These are phyloP conservation scores for Penicillium bialowiezense DNA, from an alignment of 495 filamentous ascomycete genomes.

Conservation along the genomic window DNA sequence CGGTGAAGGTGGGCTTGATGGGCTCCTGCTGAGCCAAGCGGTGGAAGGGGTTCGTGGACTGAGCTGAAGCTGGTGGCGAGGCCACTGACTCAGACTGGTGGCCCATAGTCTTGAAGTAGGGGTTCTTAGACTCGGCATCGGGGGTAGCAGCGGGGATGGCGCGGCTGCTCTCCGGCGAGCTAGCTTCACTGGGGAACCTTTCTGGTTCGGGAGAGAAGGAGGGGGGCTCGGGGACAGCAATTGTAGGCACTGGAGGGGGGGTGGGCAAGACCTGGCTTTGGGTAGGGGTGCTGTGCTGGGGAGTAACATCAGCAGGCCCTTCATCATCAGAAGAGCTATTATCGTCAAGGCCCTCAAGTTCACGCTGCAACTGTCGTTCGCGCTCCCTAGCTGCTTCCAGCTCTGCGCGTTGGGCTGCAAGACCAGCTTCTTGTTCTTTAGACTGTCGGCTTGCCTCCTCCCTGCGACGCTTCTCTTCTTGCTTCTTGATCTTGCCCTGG, in stretches of 20 bases:
- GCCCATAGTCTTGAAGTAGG: slow-evolving; percentile 70
- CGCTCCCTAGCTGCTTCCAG: slow-evolving; percentile 86
- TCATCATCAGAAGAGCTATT: slow-evolving; percentile 86
- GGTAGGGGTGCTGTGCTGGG: slow-evolving; percentile 78
- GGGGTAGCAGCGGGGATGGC: slow-evolving; percentile 22
- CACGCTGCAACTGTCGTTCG: slow-evolving; percentile 80
- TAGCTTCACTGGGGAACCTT: slow-evolving; percentile 18
- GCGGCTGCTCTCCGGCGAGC: slow-evolving; percentile 28
- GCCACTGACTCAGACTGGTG: slow-evolving; percentile 32
- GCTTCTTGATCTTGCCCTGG: slow-evolving; percentile 93
- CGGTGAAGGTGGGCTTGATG: slow-evolving; percentile 33
- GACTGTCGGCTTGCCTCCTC: slow-evolving; percentile 83
- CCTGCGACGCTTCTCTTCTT: slow-evolving; percentile 88
- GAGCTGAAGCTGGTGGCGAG: slow-evolving; percentile 41
- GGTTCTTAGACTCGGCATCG: slow-evolving; percentile 58
- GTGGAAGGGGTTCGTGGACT: slow-evolving; percentile 94
- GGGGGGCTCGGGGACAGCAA: slow-evolving; percentile 31
- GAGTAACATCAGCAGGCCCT: slow-evolving; percentile 74
- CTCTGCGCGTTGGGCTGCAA: slow-evolving; percentile 85
- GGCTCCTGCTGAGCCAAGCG: slow-evolving; percentile 62
- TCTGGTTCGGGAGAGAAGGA: slow-evolving; percentile 42
- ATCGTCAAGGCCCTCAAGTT: slow-evolving; percentile 79
- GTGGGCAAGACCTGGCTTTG: slow-evolving; percentile 55
- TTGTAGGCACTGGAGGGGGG: slow-evolving; percentile 28
- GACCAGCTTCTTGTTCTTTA: slow-evolving; percentile 81